Conservation (phyloP, 1,139 yeast species). For the Suhomyces yuchorum region DNA sequence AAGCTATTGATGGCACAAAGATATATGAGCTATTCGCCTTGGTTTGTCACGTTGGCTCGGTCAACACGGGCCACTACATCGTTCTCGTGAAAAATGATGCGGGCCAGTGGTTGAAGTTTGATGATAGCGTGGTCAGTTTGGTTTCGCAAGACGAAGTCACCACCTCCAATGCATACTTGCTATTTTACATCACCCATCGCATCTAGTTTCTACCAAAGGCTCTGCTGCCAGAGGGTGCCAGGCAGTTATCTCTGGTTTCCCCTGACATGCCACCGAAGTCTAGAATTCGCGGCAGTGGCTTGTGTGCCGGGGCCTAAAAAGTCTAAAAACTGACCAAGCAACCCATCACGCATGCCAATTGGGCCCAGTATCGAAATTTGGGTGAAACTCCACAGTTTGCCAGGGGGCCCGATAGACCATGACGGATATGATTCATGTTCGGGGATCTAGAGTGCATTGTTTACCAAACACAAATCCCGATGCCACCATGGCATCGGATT, state of each 20-base stretch:
- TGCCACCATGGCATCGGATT: background rate
- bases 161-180: slow-evolving; percentile 71
- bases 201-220: no score
- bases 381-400: background rate
- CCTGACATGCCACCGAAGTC: no score
- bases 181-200: slow-evolving; percentile 70
- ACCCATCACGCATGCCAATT: background rate
- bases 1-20: slow-evolving; percentile 30
- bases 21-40: slow-evolving; percentile 82
- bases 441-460: background rate
- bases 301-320: background rate
- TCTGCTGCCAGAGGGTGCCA: no score
- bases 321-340: background rate
- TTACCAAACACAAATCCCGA: background rate
- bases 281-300: background rate
- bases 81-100: slow-evolving; percentile 71
- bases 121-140: slow-evolving; percentile 81
- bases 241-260: no score
- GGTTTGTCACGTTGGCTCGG: slow-evolving; percentile 87
- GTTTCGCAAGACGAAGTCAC: slow-evolving; percentile 66
- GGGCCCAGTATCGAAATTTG: background rate
- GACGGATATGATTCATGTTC: background rate
- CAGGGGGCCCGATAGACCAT: background rate
- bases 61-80: slow-evolving; percentile 92
- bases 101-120: slow-evolving; percentile 87